phyloP scores from a whole-genome alignment of 2,329 filamentous ascomycete species.

The Penicillium sp. region DNA sequence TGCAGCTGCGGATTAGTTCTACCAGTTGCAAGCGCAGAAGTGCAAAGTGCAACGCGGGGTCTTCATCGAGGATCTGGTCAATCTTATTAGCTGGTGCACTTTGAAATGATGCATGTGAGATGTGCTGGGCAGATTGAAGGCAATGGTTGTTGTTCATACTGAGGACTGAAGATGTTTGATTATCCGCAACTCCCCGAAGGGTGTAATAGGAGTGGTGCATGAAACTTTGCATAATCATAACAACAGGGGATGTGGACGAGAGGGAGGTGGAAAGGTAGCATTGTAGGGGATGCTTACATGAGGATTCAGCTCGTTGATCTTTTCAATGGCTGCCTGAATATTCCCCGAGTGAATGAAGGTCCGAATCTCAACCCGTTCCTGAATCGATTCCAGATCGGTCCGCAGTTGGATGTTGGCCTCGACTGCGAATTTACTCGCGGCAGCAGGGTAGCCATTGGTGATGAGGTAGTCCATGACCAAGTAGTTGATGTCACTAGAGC shows the following conservation, averaged over 20 bases:
- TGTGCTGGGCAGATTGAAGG: slow-evolving; percentile 14
- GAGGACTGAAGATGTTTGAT: slow-evolving; percentile 75
- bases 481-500: slow-evolving; percentile 82
- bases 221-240: slow-evolving; percentile 96
- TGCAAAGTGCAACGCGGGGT: slow-evolving; percentile 83
- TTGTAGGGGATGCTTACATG: slow-evolving; percentile 66
- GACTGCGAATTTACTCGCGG: slow-evolving; percentile 88
- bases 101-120: slow-evolving; percentile 11
- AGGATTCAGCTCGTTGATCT: slow-evolving; percentile 85
- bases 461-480: slow-evolving; percentile 97
- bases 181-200: slow-evolving; percentile 87
- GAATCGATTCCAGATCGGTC: slow-evolving; percentile 71
- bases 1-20: slow-evolving; percentile 83
- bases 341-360: slow-evolving; percentile 82
- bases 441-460: slow-evolving; percentile 89
- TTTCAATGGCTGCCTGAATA: slow-evolving; percentile 81
- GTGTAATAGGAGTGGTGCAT: slow-evolving; percentile 99
- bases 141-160: slow-evolving; percentile 67
- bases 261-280: slow-evolving; percentile 10
- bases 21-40: slow-evolving; percentile 88
- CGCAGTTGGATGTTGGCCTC: slow-evolving; percentile 85
- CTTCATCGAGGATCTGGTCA: slow-evolving; percentile 77
- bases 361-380: slow-evolving; percentile 77
- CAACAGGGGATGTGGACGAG: slow-evolving; percentile 38
- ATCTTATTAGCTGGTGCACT: slow-evolving; percentile 26